phyloP scores from a whole-genome alignment of 1,139 yeast species.

The Geotrichum aggregatum region DNA sequence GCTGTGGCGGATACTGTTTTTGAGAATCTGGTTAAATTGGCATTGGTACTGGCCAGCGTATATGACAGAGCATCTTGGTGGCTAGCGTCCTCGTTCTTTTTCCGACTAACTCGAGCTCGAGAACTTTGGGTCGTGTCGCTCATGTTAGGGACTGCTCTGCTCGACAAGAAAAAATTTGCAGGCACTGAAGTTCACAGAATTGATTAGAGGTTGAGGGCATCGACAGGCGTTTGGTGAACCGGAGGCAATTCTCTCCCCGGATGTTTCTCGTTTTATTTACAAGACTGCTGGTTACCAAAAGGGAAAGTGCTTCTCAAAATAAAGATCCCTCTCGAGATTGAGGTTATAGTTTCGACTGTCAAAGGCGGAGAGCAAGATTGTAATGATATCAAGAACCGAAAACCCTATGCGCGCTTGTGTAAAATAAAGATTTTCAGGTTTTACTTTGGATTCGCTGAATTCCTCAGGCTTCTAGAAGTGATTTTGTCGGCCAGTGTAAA shows the following conservation, averaged over 20 bases:
- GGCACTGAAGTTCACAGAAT: background rate
- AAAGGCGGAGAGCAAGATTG: background rate
- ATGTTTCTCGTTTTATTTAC: background rate
- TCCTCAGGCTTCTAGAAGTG: background rate
- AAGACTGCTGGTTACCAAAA: background rate
- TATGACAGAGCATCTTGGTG: slow-evolving; percentile 30
- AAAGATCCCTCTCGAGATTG: too few species aligned
- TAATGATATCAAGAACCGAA: background rate
- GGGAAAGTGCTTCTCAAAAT: too few species aligned
- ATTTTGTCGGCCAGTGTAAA: too few species aligned
- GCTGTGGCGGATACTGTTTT: slow-evolving; percentile 42
- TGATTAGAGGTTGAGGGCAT: background rate
- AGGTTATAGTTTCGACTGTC: too few species aligned
- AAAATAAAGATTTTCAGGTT: slow-evolving; percentile 8
- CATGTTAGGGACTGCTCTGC: background rate
- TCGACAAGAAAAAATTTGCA: background rate
- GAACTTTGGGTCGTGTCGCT: background rate
- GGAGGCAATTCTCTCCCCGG: background rate
- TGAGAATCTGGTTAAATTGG: slow-evolving; percentile 39
- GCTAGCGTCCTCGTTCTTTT: slow-evolving; percentile 22
- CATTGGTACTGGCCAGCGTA: slow-evolving; percentile 39
- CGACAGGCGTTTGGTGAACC: background rate
- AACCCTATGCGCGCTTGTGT: background rate
- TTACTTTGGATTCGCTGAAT: background rate
- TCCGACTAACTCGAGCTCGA: slow-evolving; percentile 4